Percentiles rank a stretch among this genome's conserved stretches.
Conservation (phyloP, 2,329 filamentous ascomycete genomes). For the Cercospora zeina region DNA sequence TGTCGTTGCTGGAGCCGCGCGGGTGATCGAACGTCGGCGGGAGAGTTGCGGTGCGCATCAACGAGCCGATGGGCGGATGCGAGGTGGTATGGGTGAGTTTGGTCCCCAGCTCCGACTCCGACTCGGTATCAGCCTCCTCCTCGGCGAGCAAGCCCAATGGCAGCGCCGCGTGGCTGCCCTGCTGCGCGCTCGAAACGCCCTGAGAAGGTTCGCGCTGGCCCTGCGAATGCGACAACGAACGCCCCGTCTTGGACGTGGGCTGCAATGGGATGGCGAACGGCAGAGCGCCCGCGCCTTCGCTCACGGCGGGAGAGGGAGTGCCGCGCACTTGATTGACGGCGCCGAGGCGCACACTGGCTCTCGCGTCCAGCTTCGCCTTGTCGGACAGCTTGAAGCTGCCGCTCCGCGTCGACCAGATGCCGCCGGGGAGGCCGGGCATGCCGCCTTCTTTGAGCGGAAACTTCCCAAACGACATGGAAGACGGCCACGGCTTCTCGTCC, state of each 20-base stretch:
- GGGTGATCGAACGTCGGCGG: conserved; percentile 31
- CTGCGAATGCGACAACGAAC: conserved; percentile 92
- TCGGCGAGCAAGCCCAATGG: conserved; percentile 37
- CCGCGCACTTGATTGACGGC: conserved; percentile 39
- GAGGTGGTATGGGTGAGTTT: conserved; percentile 39
- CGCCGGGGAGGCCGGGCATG: conserved; percentile 48
- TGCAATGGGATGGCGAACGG: conserved; percentile 86
- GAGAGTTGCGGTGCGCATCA: conserved; percentile 38
- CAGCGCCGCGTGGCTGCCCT: conserved; percentile 28
- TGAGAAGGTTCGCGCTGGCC: conserved; percentile 35
- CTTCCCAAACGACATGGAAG: conserved; percentile 59
- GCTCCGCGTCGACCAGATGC: conserved; percentile 38
- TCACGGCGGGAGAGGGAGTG: conserved; percentile 40
- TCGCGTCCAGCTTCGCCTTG: conserved; percentile 33
- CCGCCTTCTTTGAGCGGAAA: conserved; percentile 36
- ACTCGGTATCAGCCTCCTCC: conserved; percentile 37
- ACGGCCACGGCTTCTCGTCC: conserved; percentile 64
- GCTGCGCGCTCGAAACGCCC: conserved; percentile 13
- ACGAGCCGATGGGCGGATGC: conserved; percentile 36
- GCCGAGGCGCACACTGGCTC: conserved; percentile 38
- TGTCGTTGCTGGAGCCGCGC: conserved; percentile 26
- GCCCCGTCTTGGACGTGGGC: conserved; percentile 86
- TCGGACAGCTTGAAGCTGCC: conserved; percentile 40
- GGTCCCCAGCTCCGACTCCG: conserved; percentile 30
- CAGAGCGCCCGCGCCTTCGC: conserved; percentile 58